These are phyloP conservation scores for Sporothrix schenckii DNA, from an alignment of 2,329 filamentous ascomycete species.

Conservation along the genomic window DNA sequence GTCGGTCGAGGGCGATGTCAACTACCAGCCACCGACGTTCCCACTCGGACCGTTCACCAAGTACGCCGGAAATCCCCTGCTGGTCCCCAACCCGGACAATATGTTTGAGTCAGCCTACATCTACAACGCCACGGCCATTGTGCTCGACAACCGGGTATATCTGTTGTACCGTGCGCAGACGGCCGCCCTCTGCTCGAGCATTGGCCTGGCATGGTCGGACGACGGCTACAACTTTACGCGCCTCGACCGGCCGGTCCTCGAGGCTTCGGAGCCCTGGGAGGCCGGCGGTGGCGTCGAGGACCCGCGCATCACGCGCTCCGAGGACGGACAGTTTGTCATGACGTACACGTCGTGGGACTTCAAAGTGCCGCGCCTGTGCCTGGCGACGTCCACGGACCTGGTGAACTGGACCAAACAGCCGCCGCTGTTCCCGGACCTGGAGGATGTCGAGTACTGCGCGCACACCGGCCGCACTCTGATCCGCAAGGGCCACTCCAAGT, in stretches of 20 bases:
- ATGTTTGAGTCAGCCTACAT: slow-evolving; percentile 38
- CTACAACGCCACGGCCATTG: slow-evolving; percentile 25
- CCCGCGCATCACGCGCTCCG: slow-evolving; percentile 42
- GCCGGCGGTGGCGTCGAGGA: slow-evolving; percentile 44
- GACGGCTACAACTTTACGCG: slow-evolving; percentile 45
- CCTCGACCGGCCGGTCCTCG: slow-evolving; percentile 41
- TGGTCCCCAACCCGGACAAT: slow-evolving; percentile 36
- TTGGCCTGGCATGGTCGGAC: slow-evolving; percentile 45
- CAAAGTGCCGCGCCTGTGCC: slow-evolving; percentile 42
- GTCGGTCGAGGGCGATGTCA: slow-evolving; percentile 15
- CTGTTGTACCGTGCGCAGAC: slow-evolving; percentile 46
- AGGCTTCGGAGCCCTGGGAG: slow-evolving; percentile 43
- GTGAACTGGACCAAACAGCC: slow-evolving; percentile 44
- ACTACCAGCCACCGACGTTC: slow-evolving; percentile 30
- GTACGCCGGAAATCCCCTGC: slow-evolving; percentile 36
- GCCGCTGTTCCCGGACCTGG: slow-evolving; percentile 39
- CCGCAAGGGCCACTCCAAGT: slow-evolving; percentile 27
- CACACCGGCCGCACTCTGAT: slow-evolving; percentile 23
- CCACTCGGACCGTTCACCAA: slow-evolving; percentile 36
- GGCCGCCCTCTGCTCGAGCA: slow-evolving; percentile 40
- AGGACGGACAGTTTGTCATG: slow-evolving; percentile 46
- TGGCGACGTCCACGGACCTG: slow-evolving; percentile 45
- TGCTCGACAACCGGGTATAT: slow-evolving; percentile 21
- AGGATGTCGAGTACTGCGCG: slow-evolving; percentile 31
- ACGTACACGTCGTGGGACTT: slow-evolving; percentile 45